Evolutionary conservation across 2,329 filamentous ascomycete species (phyloP), one percentile per base, ranked within the genome.

Genomic region (Penicillium hordei): DNA sequence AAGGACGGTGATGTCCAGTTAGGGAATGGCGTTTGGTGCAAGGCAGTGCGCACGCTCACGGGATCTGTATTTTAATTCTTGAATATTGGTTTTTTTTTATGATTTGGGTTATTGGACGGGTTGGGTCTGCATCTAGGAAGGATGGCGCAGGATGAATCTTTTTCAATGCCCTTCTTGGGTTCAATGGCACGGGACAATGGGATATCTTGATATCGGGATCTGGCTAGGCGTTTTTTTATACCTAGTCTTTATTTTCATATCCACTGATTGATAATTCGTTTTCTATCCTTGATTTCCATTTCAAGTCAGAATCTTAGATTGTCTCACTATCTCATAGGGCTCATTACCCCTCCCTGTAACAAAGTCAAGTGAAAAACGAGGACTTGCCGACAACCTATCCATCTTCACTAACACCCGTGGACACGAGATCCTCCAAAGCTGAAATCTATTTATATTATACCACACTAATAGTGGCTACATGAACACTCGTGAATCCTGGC

Each of bases 1-100:
- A 62, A 36, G 31, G 21, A 63, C 29, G 55, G 63, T 3, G 63
- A 59, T 21, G 15, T 62, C 5, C 60, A 67, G 44, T 66, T 77
- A 44, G 75, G 76, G 15, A 68, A 68, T 40, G 76, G 76, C 1
- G 57, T 75, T 42, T 78, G 76, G 76, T 72, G 72, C 31, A 71
- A 70, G 59, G 75, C 75, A 7, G 73, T 77, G 31, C 69, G 66
- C 39, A 66, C 62, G 46, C 69, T 77, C 57, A 72, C 69, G 8
- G 68, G 67, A 31, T 72, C 66, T 52, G 71, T 72, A 15, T 77
- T 76, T 60, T 74, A 59, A 62, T 52, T 42, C 46, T 31, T 34
- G n/a, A 15, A 42, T 49, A 52, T 48, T 46, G 23, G 15, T 17
- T 55, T n/a, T 55, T n/a, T 53, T 55, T 52, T 46, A 48, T 52